Conservation (phyloP, 1,284 basidiomycete species). For the Tilletia indica region DNA sequence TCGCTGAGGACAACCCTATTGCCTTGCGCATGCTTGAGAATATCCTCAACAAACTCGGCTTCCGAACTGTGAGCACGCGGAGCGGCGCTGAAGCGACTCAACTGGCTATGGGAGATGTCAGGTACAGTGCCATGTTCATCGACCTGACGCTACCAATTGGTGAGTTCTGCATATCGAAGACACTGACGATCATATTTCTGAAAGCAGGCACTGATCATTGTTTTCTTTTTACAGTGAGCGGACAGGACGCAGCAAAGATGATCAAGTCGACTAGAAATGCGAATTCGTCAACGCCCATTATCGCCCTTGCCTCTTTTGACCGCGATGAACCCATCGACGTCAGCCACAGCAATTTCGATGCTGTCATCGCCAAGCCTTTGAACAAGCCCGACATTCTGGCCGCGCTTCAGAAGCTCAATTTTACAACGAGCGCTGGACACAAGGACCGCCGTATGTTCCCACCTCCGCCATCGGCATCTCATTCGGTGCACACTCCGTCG, state of each 20-base stretch:
- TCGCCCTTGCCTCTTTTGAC: constrained; percentile 67
- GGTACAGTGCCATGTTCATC: constrained; percentile 73
- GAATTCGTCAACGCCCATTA: constrained; percentile 83
- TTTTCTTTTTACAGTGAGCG: constrained; percentile 66
- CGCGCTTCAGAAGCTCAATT: constrained; percentile 31
- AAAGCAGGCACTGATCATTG: background rate
- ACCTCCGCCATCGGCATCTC: background rate
- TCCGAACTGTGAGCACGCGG: constrained; percentile 85
- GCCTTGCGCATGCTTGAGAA: constrained; percentile 70
- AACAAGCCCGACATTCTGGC: constrained; percentile 44
- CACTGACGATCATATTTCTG: background rate
- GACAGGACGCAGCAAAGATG: constrained; percentile 85
- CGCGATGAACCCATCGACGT: constrained; percentile 41
- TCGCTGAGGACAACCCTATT: constrained; percentile 94
- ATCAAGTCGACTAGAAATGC: constrained; percentile 92
- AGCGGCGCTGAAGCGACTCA: constrained; percentile 96
- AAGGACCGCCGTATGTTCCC: constrained; percentile 14
- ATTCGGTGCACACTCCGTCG: background rate
- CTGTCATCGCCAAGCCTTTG: constrained; percentile 45
- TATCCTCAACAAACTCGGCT: constrained; percentile 83
- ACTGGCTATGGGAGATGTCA: constrained; percentile 91
- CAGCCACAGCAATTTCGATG: constrained; percentile 59
- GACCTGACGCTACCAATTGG: constrained; percentile 83
- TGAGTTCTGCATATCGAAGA: constrained; percentile 59
- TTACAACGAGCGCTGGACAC: background rate